Evolutionary conservation across 2,329 filamentous ascomycete genomes (phyloP).

Genomic region (Aspergillus spinulosporus): DNA sequence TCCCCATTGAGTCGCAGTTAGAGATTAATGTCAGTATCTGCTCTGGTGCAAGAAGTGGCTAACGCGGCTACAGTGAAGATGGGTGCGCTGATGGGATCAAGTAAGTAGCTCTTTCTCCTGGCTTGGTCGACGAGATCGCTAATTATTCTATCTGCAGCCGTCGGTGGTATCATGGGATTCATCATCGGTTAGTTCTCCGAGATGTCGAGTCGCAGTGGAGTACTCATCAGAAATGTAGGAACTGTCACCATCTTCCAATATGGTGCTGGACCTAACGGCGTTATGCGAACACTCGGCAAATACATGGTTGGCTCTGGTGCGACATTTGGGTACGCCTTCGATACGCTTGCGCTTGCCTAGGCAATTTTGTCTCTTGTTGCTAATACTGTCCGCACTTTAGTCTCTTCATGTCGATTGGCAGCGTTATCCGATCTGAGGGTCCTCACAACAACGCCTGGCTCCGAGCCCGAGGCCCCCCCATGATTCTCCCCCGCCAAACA

Average conservation of each 20-base stretch:
- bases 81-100: constrained; percentile 97
- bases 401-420: constrained; percentile 99
- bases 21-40: constrained; percentile 1
- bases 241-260: constrained; percentile 94
- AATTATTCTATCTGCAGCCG: constrained; percentile 59
- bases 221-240: constrained; percentile 53
- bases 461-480: constrained; percentile 70
- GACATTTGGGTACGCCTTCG: constrained; percentile 77
- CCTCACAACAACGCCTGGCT: constrained; percentile 76
- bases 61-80: constrained; percentile 73
- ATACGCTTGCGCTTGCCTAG: not conserved
- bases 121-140: constrained; percentile 7
- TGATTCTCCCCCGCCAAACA: constrained; percentile 60
- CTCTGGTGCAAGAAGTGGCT: constrained; percentile 19
- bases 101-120: constrained; percentile 60
- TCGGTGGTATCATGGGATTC: constrained; percentile 95
- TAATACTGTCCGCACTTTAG: constrained; percentile 35
- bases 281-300: constrained; percentile 90
- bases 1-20: not conserved
- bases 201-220: not conserved
- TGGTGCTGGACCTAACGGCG: constrained; percentile 87
- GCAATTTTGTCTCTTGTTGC: not conserved
- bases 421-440: constrained; percentile 89
- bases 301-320: constrained; percentile 95
- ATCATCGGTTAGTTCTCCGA: constrained; percentile 73